These are phyloP conservation scores for Durio zibethinus DNA, from an alignment of 345 rosid species.

Conservation along the genomic window DNA sequence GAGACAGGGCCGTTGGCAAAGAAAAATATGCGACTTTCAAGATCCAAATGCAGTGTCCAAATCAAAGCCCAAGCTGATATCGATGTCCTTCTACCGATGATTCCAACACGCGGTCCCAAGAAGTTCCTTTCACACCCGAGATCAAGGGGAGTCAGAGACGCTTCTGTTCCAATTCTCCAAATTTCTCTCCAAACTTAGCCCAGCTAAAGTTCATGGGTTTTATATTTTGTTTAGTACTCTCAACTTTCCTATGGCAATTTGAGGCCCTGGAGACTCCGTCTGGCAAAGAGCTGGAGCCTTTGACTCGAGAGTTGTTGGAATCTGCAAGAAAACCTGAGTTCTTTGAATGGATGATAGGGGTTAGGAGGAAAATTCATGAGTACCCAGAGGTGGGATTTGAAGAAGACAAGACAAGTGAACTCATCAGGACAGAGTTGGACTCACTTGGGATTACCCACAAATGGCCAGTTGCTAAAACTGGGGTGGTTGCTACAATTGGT, in stretches of 20 bases:
- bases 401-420: conserved; percentile 54
- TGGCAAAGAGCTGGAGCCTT: conserved; percentile 20
- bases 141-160: not conserved
- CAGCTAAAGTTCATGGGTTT: not conserved
- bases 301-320: conserved; percentile 33
- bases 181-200: not conserved
- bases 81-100: too few species aligned
- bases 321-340: conserved; percentile 47
- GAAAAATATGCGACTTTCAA: too few species aligned
- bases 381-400: conserved; percentile 64
- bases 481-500: conserved; percentile 63
- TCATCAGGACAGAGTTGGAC: conserved; percentile 56
- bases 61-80: too few species aligned
- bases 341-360: conserved; percentile 54
- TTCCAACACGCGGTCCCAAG: too few species aligned
- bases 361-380: conserved; percentile 60
- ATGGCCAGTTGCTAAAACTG: conserved; percentile 68
- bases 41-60: too few species aligned
- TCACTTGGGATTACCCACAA: conserved; percentile 49
- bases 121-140: not conserved
- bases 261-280: conserved; percentile 4
- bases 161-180: not conserved
- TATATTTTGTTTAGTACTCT: not conserved
- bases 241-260: not conserved
- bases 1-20: too few species aligned